Evolutionary conservation across 73 alveolate genomes (phyloP), one percentile per base, ranked within the genome.

Genomic region (Tetrahymena borealis): DNA sequence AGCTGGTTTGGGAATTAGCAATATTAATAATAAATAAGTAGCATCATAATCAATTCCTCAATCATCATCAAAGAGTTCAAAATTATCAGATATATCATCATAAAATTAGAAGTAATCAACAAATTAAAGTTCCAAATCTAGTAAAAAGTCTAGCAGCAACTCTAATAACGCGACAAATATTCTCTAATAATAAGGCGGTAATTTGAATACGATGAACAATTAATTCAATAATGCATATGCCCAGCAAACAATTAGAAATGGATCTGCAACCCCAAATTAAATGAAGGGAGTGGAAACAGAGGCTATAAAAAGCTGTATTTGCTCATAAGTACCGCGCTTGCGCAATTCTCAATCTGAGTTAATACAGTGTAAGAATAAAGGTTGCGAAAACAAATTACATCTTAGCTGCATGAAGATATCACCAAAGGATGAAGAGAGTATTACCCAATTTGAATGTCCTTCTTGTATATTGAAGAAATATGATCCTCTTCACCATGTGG

Each of bases 381-480:
- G 85, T 24, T 60, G 85, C 9, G 85, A 60, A 20, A 32, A 60
- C 85, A 60, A 60, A 20, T 18, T 60, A 35, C 85, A 60, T 60
- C 85, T 60, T 15, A 60, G 85, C 85, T 60, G 85, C 28, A 60
- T 60, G 85, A 60, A 35, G 35, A 60, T 60, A 24, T 60, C 85
- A 5, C 85, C 85, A 6, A 60, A 60, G 28, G 85, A 60, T 60
- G 85, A 60, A 60, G 85, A 60, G 28, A 60, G 85, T 9, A 60
- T 60, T 60, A 60, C 36, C 38, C 85, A 60, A 60, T 60, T 60
- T 93, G 95, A 93, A 40, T 93, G 95, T 40, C 93, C 95, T 85
- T 39, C 39, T n/a, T 93, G 95, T 35, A 93, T 41, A 24, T 90
- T 93, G 32, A 93, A 90, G 40, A 93, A 93, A 40, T 78, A 79